These are phyloP conservation scores for Solanum piurae DNA, from an alignment of 257 asterid species.

Conservation along the genomic window DNA sequence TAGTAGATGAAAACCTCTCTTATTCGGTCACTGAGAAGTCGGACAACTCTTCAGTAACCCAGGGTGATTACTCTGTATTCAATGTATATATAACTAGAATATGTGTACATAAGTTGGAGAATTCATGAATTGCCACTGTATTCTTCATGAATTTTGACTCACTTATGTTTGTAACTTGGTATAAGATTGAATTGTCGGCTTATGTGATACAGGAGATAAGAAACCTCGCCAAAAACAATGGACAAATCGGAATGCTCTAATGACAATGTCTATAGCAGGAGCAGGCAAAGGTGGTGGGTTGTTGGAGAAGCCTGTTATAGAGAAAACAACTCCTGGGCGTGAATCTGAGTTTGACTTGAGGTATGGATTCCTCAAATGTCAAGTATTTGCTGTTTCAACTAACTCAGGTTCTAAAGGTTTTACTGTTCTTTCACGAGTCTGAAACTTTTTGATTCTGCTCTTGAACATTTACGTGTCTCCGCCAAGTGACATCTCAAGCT, in stretches of 20 bases:
- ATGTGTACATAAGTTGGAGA: background rate
- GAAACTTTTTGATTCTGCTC: background rate
- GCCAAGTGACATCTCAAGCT: background rate
- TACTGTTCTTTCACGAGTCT: background rate
- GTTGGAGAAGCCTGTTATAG: constrained; percentile 80
- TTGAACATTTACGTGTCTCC: background rate
- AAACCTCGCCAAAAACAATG: constrained; percentile 49
- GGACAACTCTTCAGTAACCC: background rate
- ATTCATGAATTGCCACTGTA: background rate
- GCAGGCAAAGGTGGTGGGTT: constrained; percentile 80
- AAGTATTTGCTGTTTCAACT: background rate
- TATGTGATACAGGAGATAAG: constrained; percentile 46
- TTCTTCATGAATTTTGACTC: background rate
- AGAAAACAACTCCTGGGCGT: constrained; percentile 82
- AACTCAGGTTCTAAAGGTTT: background rate
- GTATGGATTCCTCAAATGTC: constrained; percentile 24
- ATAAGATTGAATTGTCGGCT: constrained; percentile 6
- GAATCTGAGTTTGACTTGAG: constrained; percentile 94
- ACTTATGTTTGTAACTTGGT: background rate
- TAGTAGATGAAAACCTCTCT: background rate
- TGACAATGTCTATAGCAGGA: constrained; percentile 42
- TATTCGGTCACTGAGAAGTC: background rate
- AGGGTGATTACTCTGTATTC: background rate
- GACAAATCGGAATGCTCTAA: constrained; percentile 38
- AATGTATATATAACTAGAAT: background rate